Evolutionary conservation across 1,139 yeast genomes (phyloP), one percentile per base, ranked within the genome.

Genomic region (Magnusiomyces tetraspermus): DNA sequence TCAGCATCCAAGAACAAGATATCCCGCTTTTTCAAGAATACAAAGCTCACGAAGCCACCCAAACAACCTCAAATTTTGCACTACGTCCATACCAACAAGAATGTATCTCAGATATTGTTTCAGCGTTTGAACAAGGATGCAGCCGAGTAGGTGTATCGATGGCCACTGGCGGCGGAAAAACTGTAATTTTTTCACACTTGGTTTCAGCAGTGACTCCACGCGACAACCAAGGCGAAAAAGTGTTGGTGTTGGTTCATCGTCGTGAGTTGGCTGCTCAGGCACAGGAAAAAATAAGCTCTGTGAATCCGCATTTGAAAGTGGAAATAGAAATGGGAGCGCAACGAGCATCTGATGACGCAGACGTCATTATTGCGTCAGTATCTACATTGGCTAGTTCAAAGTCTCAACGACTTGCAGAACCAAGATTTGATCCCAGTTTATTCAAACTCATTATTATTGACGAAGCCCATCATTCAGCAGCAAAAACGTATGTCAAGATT

Each of bases 161-260:
- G 50, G 96, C 97, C 4, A 92, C 97, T 0, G 98, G 98, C 0
- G 94, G 96, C 19, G 98, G 97, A 1, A 90, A 90, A 61, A 90
- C 97, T 0, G 88, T 89, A n/a, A 82, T 90, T 1, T 87, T 90
- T 63, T 73, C 92, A 1, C 79, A 80, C 60, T 63, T 89, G 48
- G 76, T 88, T 3, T 74, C 78, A 0, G 67, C 71, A 42, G 68
- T 87, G 15, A 60, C 66, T 10, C 74, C 79, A 0, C 55, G 63
- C 40, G 62, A 44, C 19, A 68, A 62, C 3, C 63, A 67, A 8
- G 82, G 84, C 0, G 63, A 69, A 36, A 78, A 78, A 60, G 74
- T 84, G 0, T 67, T 90, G 55, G 79, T 90, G 1, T 67, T 90
- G 26, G 96, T 89, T 0, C 97, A 90, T 63, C 77, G 95, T 47